These are phyloP conservation scores for Penicillium taxi DNA, from an alignment of 495 filamentous ascomycete genomes.

Conservation along the genomic window DNA sequence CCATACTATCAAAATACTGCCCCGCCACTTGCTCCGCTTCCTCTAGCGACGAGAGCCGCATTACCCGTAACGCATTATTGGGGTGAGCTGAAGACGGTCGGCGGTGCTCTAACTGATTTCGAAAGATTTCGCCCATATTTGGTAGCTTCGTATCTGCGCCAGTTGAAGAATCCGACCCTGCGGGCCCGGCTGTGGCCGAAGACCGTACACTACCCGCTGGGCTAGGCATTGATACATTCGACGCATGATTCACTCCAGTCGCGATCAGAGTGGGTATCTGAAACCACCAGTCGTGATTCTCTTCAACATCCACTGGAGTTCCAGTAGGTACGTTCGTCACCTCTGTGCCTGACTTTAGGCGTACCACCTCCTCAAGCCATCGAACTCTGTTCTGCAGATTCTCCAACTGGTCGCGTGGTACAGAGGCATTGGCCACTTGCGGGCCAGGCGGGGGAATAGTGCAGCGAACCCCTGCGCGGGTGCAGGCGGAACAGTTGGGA, in stretches of 20 bases:
- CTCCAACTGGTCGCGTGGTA: slow-evolving; percentile 43
- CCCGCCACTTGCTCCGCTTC: slow-evolving; percentile 31
- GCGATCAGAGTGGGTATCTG: slow-evolving; percentile 37
- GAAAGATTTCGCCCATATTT: slow-evolving; percentile 41
- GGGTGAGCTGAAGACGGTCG: slow-evolving; percentile 34
- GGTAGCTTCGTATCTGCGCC: slow-evolving; percentile 30
- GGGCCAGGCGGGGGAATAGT: slow-evolving; percentile 39
- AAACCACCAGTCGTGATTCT: slow-evolving; percentile 37
- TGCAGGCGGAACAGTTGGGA: slow-evolving; percentile 46
- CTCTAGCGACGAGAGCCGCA: slow-evolving; percentile 33
- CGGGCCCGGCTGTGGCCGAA: slow-evolving; percentile 12
- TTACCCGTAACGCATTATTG: slow-evolving; percentile 26
- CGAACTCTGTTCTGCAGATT: slow-evolving; percentile 45
- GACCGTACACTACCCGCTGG: slow-evolving; percentile 20
- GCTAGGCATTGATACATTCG: slow-evolving; percentile 15
- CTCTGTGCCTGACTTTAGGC: slow-evolving; percentile 30
- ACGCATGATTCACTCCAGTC: slow-evolving; percentile 16
- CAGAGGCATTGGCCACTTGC: slow-evolving; percentile 34
- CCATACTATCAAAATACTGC: slow-evolving; percentile 40
- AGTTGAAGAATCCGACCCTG: slow-evolving; percentile 15
- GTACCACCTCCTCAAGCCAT: slow-evolving; percentile 42
- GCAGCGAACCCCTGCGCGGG: slow-evolving; percentile 44
- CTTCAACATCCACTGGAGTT: slow-evolving; percentile 29
- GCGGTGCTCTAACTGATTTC: slow-evolving; percentile 38
- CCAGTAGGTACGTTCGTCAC: slow-evolving; percentile 31